phyloP scores from a whole-genome alignment of 179 eudicot genomes.

The Pouteria campechiana region DNA sequence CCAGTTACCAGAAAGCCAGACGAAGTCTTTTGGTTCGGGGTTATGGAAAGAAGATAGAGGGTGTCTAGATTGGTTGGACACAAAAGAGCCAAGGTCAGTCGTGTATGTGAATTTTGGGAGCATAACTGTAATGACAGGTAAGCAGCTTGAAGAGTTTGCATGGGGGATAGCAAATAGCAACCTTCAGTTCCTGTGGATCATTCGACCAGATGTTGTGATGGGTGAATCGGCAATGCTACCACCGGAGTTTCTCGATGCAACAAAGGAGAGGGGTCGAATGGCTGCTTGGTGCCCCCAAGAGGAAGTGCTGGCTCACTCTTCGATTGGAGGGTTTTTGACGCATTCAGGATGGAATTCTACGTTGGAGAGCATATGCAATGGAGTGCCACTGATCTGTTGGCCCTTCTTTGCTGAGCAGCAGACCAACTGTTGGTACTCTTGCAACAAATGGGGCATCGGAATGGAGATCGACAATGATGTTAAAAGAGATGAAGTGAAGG shows the following conservation, averaged over 20 bases:
- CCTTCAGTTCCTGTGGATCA: slow-evolving; percentile 35
- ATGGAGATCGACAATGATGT: slow-evolving; percentile 27
- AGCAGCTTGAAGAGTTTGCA: slow-evolving; percentile 34
- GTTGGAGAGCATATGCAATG: slow-evolving; percentile 11
- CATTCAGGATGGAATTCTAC: slow-evolving; percentile 35
- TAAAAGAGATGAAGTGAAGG: slow-evolving; percentile 20
- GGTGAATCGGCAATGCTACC: slow-evolving; percentile 11
- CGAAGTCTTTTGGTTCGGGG: slow-evolving; percentile 2
- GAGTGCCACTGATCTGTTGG: slow-evolving; percentile 30
- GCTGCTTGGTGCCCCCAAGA: slow-evolving; percentile 39
- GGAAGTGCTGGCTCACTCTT: slow-evolving; percentile 26
- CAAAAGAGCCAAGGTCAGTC: slow-evolving; percentile 24
- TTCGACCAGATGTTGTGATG: slow-evolving; percentile 19
- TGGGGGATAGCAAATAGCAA: slow-evolving; percentile 52
- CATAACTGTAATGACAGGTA: slow-evolving; percentile 17
- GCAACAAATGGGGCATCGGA: slow-evolving; percentile 35
- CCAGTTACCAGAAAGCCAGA: neutral
- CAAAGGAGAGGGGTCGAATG: slow-evolving; percentile 22
- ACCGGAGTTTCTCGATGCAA: slow-evolving; percentile 18
- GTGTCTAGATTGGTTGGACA: slow-evolving; percentile 43
- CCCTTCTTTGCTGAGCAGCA: slow-evolving; percentile 47
- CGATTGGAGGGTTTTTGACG: slow-evolving; percentile 36
- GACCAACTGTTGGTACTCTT: slow-evolving; percentile 19
- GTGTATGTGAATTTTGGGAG: slow-evolving; percentile 47
- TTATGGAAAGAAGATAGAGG: slow-evolving; percentile 27